Conservation (phyloP, 331 rosid genomes). For the Malus hybrid region DNA sequence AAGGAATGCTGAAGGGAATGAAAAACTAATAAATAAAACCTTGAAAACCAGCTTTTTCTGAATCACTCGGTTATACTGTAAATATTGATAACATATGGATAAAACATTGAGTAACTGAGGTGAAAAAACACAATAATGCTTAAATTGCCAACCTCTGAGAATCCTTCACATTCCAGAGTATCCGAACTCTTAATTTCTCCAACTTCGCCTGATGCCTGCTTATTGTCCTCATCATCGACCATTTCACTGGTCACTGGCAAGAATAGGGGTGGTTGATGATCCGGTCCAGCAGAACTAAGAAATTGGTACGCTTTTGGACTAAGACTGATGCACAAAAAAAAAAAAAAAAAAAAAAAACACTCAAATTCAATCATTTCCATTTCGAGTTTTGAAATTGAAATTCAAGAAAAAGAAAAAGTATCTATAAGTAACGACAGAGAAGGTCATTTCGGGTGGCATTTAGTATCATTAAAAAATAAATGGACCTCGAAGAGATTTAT, state of each 20-base stretch:
- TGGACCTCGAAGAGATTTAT: neutral
- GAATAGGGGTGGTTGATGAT: slow-evolving; percentile 59
- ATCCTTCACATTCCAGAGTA: slow-evolving; percentile 46
- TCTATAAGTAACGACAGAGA: neutral
- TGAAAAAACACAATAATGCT: slow-evolving; percentile 17
- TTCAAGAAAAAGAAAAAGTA: neutral
- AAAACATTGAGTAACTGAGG: neutral
- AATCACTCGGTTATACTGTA: neutral
- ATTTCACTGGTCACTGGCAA: slow-evolving; percentile 49
- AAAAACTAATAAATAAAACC: neutral
- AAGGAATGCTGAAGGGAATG: neutral
- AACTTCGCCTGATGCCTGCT: slow-evolving; percentile 19
- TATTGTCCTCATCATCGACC: slow-evolving; percentile 49
- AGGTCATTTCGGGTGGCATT: slow-evolving; percentile 5
- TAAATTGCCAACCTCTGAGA: slow-evolving; percentile 60
- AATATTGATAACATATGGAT: neutral
- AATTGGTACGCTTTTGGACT: slow-evolving; percentile 52
- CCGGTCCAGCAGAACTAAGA: slow-evolving; percentile 63
- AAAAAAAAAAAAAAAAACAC: neutral
- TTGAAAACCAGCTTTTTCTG: neutral
- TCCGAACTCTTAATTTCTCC: slow-evolving; percentile 42
- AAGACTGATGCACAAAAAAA: slow-evolving; percentile 48
- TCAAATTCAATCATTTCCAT: neutral
- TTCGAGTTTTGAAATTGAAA: slow-evolving; percentile 8
- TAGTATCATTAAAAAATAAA: neutral